Conservation (phyloP, 352 stramenopile species). For the Blastocystis hominis region DNA sequence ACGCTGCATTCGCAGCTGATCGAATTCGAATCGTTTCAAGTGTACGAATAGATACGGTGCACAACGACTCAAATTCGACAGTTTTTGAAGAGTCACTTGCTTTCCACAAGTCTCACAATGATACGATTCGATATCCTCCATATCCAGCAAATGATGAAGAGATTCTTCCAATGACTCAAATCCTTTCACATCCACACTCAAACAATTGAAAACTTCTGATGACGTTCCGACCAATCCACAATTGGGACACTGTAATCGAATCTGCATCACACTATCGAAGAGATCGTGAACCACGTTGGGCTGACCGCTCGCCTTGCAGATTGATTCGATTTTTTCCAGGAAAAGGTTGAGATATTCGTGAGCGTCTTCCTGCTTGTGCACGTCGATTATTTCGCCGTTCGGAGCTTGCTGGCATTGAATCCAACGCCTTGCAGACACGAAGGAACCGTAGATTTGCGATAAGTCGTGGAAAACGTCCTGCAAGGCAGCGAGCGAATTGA, state of each 20-base stretch:
- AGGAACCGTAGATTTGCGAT: constrained; percentile 44
- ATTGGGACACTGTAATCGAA: constrained; percentile 60
- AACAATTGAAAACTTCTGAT: constrained; percentile 56
- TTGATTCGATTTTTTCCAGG: constrained; percentile 59
- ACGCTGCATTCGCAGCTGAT: constrained; percentile 60
- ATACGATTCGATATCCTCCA: constrained; percentile 62
- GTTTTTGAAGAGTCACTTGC: constrained; percentile 61
- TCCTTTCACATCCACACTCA: constrained; percentile 61
- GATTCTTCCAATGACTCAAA: constrained; percentile 56
- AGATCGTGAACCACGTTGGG: neutral
- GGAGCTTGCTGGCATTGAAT: constrained; percentile 60
- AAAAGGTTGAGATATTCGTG: constrained; percentile 64
- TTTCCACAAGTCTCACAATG: constrained; percentile 60
- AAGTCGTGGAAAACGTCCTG: constrained; percentile 63
- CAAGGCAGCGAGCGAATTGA: constrained; percentile 60
- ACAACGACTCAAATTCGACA: constrained; percentile 59
- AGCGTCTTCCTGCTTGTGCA: constrained; percentile 64
- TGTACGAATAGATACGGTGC: constrained; percentile 62
- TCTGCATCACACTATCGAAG: constrained; percentile 60
- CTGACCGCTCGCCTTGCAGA: neutral
- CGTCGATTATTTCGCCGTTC: constrained; percentile 61
- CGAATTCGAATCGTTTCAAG: constrained; percentile 64
- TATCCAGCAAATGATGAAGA: constrained; percentile 56
- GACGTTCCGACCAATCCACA: constrained; percentile 57
- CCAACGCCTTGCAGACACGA: constrained; percentile 59